Base-by-base conservation (phyloP, 345 rosid species). In the Capsella bursapastoris region DNA sequence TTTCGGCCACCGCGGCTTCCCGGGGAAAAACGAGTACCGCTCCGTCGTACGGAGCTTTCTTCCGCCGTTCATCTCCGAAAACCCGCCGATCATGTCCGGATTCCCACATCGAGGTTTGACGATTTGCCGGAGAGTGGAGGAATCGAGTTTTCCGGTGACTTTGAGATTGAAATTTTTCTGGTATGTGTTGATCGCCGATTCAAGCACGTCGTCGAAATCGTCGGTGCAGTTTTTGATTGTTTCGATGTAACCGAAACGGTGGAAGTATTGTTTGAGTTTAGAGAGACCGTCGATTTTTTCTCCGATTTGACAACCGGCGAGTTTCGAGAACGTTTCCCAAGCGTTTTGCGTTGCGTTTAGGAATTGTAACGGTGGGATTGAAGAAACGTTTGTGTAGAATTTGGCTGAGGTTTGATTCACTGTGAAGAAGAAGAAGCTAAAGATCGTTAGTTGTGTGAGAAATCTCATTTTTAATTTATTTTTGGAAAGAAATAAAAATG, bases 201-300 rank as follows among this genome's bases (percentile, higher is more conserved):
- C 61, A 11, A 91, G 84, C 9, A 45, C 22, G 28, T 84, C 83
- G 29, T 91, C 95, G 79, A 89, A 91, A 29, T 81, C 83, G 56
- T 91, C 93, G 25, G 90, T 89, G 83, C 81, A 83, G 31, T 76
- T 76, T 3, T 2, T 8, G 49, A 18, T 16, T 2, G 48, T 14
- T 9, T 84, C 52, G 66, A 94, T 82, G 86, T 94, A 94, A 28
- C 98, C 96, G 83, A 94, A 94, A 72, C 82, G 45, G 27, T 68
- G 73, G 65, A 94, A 91, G 86, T 94, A 94, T 41, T 83, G 68
- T 78, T 94, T 94, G 67, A 94, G 88, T 73, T 83, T 84, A 1
- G 79, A 74, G 47, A 94, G 75, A 5, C 98, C 98, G 34, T 79
- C 78, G 52, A 64, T 73, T 27, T 51, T 84, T 5, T 91, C 80